A percentile compares a stretch with the other conserved stretches of the same genome.
phyloP scores from a whole-genome alignment of 306 rosid genomes.

The Prosopis cineraria region DNA sequence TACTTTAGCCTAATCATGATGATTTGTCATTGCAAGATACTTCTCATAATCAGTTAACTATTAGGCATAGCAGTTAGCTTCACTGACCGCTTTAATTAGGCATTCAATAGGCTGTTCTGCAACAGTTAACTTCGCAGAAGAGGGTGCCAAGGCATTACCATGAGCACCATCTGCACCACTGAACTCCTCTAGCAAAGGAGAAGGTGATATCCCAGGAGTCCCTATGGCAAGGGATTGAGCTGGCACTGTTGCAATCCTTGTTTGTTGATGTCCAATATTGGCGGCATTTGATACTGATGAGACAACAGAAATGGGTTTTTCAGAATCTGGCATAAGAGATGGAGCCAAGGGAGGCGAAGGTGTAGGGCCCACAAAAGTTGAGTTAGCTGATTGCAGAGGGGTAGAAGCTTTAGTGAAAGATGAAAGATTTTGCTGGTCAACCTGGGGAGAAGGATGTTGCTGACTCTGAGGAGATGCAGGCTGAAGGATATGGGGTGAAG shows the following conservation, averaged over 20 bases:
- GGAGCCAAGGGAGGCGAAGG: constrained; percentile 94
- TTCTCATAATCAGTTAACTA: not conserved
- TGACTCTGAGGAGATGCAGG: constrained; percentile 82
- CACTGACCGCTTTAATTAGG: constrained; percentile 73
- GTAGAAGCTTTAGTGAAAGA: constrained; percentile 69
- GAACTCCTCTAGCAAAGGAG: constrained; percentile 93
- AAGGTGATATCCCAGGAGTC: constrained; percentile 98
- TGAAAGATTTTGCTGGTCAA: constrained; percentile 73
- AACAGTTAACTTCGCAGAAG: constrained; percentile 64
- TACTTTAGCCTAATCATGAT: not conserved
- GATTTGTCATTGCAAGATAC: constrained; percentile 20
- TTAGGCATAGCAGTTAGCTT: constrained; percentile 11
- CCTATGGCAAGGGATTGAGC: constrained; percentile 93
- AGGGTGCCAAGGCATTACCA: constrained; percentile 54
- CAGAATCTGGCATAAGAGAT: constrained; percentile 80
- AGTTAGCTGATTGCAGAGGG: constrained; percentile 79
- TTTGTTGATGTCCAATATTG: constrained; percentile 70
- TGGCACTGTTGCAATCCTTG: constrained; percentile 50
- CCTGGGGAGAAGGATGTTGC: constrained; percentile 90
- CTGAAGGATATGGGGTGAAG: constrained; percentile 81
- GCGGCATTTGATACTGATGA: constrained; percentile 66
- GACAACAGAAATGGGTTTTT: constrained; percentile 64
- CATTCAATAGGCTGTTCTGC: constrained; percentile 91
- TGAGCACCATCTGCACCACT: constrained; percentile 64
- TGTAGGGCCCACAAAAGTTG: constrained; percentile 80